Conservation (phyloP, 768 basidiomycete species). For the Crassisporium funariophilum region DNA sequence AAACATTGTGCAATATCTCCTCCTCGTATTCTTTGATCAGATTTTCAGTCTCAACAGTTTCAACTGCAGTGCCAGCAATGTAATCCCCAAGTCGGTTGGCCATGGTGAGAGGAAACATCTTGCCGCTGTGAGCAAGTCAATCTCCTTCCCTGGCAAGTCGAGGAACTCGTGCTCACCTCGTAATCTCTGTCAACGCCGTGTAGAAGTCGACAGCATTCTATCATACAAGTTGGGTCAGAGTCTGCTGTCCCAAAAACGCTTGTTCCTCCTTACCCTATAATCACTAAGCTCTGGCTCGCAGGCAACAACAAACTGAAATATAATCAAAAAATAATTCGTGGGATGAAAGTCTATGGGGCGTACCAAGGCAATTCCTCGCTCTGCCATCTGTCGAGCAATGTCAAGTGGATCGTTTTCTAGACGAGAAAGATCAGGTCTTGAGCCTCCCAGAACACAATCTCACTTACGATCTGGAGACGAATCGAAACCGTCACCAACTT, state of each 20-base stretch:
- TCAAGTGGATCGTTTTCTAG: conserved; percentile 28
- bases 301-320: conserved; percentile 50
- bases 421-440: not conserved
- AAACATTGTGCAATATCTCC: not conserved
- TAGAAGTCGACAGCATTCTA: conserved; percentile 28
- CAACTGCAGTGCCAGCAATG: conserved; percentile 26
- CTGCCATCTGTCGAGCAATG: conserved; percentile 42
- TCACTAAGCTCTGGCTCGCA: conserved; percentile 43
- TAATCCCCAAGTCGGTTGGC: conserved; percentile 23
- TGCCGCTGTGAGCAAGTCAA: conserved; percentile 15
- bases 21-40: conserved; percentile 21
- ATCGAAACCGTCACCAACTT: conserved; percentile 45
- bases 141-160: not conserved
- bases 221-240: not conserved
- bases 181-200: conserved; percentile 20
- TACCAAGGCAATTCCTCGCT: conserved; percentile 51
- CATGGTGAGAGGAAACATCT: conserved; percentile 23
- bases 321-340: not conserved
- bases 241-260: not conserved
- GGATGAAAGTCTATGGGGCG: not conserved
- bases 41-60: conserved; percentile 25
- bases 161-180: conserved; percentile 6
- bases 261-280: conserved; percentile 6
- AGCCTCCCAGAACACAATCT: not conserved
- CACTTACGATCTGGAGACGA: conserved; percentile 23